phyloP scores from a whole-genome alignment of 495 filamentous ascomycete genomes.

The Choiromyces venosus region DNA sequence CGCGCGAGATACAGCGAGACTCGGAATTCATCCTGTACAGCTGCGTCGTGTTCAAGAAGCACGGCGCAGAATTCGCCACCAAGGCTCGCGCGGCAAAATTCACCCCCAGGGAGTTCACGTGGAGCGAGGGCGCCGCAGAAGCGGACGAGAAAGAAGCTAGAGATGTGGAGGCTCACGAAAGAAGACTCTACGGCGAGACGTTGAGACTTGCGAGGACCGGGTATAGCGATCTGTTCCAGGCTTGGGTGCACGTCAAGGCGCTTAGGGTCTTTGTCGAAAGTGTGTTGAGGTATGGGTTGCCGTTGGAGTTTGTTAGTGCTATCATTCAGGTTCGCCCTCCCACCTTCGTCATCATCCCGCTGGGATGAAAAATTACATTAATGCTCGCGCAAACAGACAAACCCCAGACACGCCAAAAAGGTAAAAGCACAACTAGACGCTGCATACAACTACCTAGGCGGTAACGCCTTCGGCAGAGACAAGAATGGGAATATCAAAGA shows the following conservation, averaged over 20 bases:
- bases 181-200: constrained; percentile 87
- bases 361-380: neutral
- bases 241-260: constrained; percentile 85
- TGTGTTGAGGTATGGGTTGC: constrained; percentile 86
- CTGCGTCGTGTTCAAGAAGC: constrained; percentile 89
- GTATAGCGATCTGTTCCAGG: constrained; percentile 92
- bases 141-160: constrained; percentile 81
- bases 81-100: constrained; percentile 86
- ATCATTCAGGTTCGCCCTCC: constrained; percentile 65
- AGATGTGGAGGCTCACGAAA: constrained; percentile 69
- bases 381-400: constrained; percentile 58
- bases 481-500: constrained; percentile 90
- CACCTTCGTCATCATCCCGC: no score
- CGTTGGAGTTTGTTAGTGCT: constrained; percentile 77
- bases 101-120: constrained; percentile 90
- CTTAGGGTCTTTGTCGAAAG: constrained; percentile 95
- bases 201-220: constrained; percentile 75
- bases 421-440: constrained; percentile 74
- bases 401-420: constrained; percentile 72
- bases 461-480: constrained; percentile 89
- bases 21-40: constrained; percentile 82
- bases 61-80: constrained; percentile 74
- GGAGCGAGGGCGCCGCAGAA: constrained; percentile 80
- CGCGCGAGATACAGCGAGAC: constrained; percentile 68
- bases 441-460: constrained; percentile 84